Evolutionary conservation across 176 grass and related monocot species (phyloP).

Genomic region (bread wheat (Triticum aestivum)): DNA sequence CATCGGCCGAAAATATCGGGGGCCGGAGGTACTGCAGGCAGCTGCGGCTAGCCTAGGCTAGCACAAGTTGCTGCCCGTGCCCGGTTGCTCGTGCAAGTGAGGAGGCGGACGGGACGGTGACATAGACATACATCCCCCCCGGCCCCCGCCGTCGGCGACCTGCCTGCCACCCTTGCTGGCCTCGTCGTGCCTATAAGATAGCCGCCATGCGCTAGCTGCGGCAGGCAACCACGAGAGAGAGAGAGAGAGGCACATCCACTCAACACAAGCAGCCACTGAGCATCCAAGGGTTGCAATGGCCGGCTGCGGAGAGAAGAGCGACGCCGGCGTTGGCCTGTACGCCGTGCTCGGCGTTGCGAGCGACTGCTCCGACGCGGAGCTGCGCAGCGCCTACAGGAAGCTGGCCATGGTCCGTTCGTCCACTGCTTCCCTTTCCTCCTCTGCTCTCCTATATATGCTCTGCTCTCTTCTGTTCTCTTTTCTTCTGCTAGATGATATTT

Average conservation of each 20-base stretch:
- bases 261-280: no score
- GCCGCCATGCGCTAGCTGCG: conserved; percentile 3
- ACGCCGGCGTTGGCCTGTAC: conserved; percentile 22
- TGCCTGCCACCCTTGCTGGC: no score
- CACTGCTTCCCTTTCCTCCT: neutral
- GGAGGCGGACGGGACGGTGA: conserved; percentile 7
- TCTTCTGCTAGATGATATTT: no score
- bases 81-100: conserved; percentile 23
- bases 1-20: neutral
- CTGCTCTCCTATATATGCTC: neutral
- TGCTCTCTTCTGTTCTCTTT: no score
- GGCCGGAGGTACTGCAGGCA: neutral
- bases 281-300: conserved; percentile 12
- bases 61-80: neutral
- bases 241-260: no score
- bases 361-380: conserved; percentile 73
- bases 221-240: neutral
- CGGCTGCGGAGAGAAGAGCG: conserved; percentile 32
- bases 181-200: conserved; percentile 14
- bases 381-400: conserved; percentile 64
- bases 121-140: neutral
- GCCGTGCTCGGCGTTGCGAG: conserved; percentile 51
- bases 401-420: conserved; percentile 47
- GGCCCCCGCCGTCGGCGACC: neutral
- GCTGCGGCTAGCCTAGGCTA: neutral